Evolutionary conservation across 306 rosid species (phyloP).

Genomic region (Prosopis cineraria): DNA sequence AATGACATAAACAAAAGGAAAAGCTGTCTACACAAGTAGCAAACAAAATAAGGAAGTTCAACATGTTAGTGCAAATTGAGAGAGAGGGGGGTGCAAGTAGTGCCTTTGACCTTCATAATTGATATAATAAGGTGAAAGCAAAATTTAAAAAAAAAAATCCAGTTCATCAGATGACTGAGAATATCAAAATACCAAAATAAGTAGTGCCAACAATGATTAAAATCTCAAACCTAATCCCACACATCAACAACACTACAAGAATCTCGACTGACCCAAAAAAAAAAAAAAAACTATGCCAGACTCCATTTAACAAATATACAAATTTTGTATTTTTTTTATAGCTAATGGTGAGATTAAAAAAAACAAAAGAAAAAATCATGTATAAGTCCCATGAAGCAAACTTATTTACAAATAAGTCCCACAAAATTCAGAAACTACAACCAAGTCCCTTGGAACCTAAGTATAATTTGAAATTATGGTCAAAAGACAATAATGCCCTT

Average conservation of each 20-base stretch:
- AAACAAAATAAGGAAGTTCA: slow-evolving; percentile 49
- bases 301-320: not conserved
- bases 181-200: not conserved
- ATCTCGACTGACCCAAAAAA: not conserved
- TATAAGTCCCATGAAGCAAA: too few relatives aligned
- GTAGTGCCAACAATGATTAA: not conserved
- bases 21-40: slow-evolving; percentile 94
- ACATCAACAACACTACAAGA: not conserved
- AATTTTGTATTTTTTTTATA: not conserved
- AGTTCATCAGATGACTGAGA: not conserved
- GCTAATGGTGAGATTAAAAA: not conserved
- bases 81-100: not conserved
- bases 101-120: not conserved
- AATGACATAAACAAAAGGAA: slow-evolving; percentile 97
- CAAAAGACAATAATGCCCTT: too few relatives aligned
- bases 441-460: too few relatives aligned
- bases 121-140: not conserved
- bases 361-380: too few relatives aligned
- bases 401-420: too few relatives aligned
- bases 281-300: not conserved
- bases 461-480: too few relatives aligned
- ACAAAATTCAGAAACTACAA: too few relatives aligned
- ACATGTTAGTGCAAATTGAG: slow-evolving; percentile 48
- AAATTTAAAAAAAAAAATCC: not conserved
- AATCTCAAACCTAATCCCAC: not conserved